A percentile compares a stretch with the other conserved stretches of the same genome.
These are phyloP conservation scores for Cyclotella kingstonii DNA, from an alignment of 108 stramenopile genomes.

Conservation along the genomic window DNA sequence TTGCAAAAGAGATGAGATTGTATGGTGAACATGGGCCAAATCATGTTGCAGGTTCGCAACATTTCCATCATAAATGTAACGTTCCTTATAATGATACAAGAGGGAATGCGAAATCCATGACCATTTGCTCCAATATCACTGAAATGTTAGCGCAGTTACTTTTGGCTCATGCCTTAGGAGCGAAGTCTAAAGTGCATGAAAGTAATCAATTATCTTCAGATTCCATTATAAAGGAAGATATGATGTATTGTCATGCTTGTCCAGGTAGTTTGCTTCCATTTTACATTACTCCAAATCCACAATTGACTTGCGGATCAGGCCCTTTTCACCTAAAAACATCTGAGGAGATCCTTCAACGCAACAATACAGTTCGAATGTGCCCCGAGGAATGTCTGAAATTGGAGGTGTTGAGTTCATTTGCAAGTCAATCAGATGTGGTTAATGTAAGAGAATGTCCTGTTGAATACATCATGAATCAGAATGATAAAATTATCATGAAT, in stretches of 20 bases:
- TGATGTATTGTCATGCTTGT: constrained; percentile 23
- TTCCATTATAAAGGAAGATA: not conserved
- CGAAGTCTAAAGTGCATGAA: constrained; percentile 1
- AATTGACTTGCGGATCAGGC: constrained; percentile 20
- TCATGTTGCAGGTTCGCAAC: constrained; percentile 14
- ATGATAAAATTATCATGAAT: too few relatives aligned
- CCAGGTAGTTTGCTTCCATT: constrained; percentile 30
- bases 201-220: not conserved
- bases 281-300: constrained; percentile 26
- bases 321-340: not conserved
- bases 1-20: constrained; percentile 26
- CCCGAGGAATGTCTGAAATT: not conserved
- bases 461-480: too few relatives aligned
- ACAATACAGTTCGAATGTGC: not conserved
- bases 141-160: constrained; percentile 31
- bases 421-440: constrained; percentile 1
- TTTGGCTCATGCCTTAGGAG: constrained; percentile 22
- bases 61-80: constrained; percentile 25
- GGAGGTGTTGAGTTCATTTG: too few relatives aligned
- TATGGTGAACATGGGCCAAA: constrained; percentile 15
- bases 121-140: constrained; percentile 9
- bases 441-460: constrained; percentile 18
- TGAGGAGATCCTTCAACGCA: not conserved
- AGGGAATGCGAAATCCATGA: not conserved
- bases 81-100: not conserved